Conservation (phyloP, 495 filamentous ascomycete species). For the Penicillium nucicola region DNA sequence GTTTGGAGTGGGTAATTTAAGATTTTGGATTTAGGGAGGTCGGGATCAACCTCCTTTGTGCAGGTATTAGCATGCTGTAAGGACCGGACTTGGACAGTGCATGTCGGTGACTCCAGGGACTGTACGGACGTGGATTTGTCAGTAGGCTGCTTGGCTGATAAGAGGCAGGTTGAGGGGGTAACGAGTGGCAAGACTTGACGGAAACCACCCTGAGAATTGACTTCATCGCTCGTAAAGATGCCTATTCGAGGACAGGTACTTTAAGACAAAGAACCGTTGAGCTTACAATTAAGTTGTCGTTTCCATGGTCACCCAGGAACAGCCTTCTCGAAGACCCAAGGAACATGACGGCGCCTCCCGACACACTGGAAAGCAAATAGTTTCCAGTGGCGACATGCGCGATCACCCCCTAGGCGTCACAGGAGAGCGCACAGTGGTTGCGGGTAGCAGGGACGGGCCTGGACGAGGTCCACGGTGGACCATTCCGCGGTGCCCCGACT, state of each 20-base stretch:
- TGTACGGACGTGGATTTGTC: too few relatives aligned
- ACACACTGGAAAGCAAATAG: slow-evolving; percentile 21
- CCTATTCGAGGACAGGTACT: too few relatives aligned
- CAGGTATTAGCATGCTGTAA: too few relatives aligned
- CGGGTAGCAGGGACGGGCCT: slow-evolving; percentile 22
- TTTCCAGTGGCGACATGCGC: slow-evolving; percentile 14
- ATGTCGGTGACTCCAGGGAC: too few relatives aligned
- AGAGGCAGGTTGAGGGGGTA: background rate
- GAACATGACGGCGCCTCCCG: slow-evolving; percentile 19
- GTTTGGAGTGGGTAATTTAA: too few relatives aligned
- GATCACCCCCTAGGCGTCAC: slow-evolving; percentile 3
- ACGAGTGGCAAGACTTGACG: background rate
- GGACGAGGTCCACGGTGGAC: slow-evolving; percentile 25
- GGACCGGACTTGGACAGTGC: too few relatives aligned
- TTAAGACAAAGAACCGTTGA: background rate
- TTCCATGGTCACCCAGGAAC: slow-evolving; percentile 3
- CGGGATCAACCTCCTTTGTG: too few relatives aligned
- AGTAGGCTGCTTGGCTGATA: background rate
- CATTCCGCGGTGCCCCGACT: slow-evolving; percentile 25
- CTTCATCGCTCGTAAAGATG: background rate
- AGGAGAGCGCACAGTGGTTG: background rate
- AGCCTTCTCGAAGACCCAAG: slow-evolving; percentile 23
- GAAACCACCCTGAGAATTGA: background rate
- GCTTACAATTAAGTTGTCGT: slow-evolving; percentile 10
- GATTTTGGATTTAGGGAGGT: too few relatives aligned